Conservation (phyloP, 495 filamentous ascomycete genomes). For the Parathielavia hyrcaniae region DNA sequence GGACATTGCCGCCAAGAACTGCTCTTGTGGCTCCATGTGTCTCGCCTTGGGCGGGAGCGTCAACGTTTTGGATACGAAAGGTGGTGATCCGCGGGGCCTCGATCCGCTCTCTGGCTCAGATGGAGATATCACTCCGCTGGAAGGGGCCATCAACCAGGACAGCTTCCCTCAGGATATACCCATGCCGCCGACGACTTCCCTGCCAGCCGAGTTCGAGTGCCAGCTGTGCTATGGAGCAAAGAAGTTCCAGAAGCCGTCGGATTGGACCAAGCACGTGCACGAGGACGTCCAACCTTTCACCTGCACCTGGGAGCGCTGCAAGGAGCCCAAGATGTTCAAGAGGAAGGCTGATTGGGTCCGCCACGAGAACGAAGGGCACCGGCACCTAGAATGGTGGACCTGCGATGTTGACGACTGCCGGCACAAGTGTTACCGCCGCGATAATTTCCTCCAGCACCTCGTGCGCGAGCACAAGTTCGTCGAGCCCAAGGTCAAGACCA, state of each 20-base stretch:
- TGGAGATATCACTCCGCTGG: conserved; percentile 56
- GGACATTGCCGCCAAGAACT: conserved; percentile 49
- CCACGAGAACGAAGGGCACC: conserved; percentile 90
- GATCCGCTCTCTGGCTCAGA: conserved; percentile 48
- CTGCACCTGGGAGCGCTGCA: conserved; percentile 81
- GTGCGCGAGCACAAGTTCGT: conserved; percentile 87
- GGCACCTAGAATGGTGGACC: conserved; percentile 88
- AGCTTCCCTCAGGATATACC: conserved; percentile 76
- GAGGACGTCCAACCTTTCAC: conserved; percentile 95
- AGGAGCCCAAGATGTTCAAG: conserved; percentile 91
- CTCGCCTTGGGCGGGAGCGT: conserved; percentile 55
- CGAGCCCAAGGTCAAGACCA: conserved; percentile 65
- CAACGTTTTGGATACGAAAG: conserved; percentile 39
- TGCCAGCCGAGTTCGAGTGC: conserved; percentile 91
- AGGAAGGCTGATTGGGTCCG: conserved; percentile 96
- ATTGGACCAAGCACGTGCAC: conserved; percentile 97
- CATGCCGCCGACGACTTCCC: conserved; percentile 66
- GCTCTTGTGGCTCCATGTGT: conserved; percentile 57
- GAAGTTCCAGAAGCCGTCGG: conserved; percentile 88
- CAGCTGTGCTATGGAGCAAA: conserved; percentile 85
- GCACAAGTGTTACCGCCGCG: conserved; percentile 82
- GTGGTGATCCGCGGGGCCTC: conserved; percentile 33
- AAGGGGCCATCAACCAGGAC: conserved; percentile 60
- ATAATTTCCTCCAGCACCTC: conserved; percentile 94
- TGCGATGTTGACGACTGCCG: conserved; percentile 75